Conservation (phyloP, 1,284 basidiomycete genomes). For the Melampsora larici-populina region DNA sequence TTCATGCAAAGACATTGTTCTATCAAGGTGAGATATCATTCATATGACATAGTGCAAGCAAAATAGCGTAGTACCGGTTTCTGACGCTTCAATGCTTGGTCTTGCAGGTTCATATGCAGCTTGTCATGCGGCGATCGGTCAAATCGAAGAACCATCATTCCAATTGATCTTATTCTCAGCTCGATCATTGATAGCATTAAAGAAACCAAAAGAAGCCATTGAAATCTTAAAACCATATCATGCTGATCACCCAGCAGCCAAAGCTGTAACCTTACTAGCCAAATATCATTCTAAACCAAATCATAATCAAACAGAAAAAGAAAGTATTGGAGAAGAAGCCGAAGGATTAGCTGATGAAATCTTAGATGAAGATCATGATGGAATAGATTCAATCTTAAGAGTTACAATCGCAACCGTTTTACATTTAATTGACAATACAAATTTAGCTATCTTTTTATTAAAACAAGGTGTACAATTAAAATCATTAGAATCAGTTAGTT, state of each 20-base stretch:
- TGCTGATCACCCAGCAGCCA: constrained; percentile 14
- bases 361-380: constrained; percentile 36
- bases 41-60: neutral
- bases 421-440: constrained; percentile 10
- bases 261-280: constrained; percentile 22
- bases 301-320: neutral
- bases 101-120: constrained; percentile 23
- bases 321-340: constrained; percentile 22
- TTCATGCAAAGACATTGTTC: constrained; percentile 32
- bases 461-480: constrained; percentile 42
- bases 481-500: constrained; percentile 63
- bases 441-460: constrained; percentile 31
- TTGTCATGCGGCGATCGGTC: constrained; percentile 22
- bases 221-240: constrained; percentile 13
- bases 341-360: constrained; percentile 37
- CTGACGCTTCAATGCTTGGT: neutral
- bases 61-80: neutral
- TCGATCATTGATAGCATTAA: constrained; percentile 31
- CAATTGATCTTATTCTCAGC: constrained; percentile 34
- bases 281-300: constrained; percentile 13
- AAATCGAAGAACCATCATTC: constrained; percentile 27
- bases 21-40: constrained; percentile 35
- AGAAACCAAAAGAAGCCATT: constrained; percentile 33
- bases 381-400: constrained; percentile 25
- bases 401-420: constrained; percentile 32